These are phyloP conservation scores for Nemania diffusa DNA, from an alignment of 2,329 filamentous ascomycete species.

Conservation along the genomic window DNA sequence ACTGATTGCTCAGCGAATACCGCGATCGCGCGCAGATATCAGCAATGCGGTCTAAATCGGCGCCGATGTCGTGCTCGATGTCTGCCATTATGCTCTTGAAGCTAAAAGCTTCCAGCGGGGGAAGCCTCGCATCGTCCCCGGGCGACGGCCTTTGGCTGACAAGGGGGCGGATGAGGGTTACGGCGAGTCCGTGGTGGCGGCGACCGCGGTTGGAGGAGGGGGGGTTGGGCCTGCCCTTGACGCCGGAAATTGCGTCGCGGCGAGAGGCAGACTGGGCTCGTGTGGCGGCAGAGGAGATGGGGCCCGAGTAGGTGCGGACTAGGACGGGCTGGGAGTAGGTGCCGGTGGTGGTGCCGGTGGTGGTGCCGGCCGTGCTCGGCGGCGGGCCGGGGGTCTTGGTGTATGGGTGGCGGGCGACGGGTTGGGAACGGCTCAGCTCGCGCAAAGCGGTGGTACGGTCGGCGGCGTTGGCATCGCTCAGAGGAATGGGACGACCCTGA, in stretches of 20 bases:
- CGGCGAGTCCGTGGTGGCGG: constrained; percentile 52
- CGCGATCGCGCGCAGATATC: constrained; percentile 73
- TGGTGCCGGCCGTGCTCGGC: constrained; percentile 58
- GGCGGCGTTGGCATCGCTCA: constrained; percentile 66
- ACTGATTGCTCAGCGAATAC: constrained; percentile 74
- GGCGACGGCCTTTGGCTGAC: constrained; percentile 52
- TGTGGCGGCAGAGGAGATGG: constrained; percentile 52
- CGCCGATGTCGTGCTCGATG: constrained; percentile 63
- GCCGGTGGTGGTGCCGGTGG: constrained; percentile 48
- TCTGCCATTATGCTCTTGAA: constrained; percentile 73
- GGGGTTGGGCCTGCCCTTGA: constrained; percentile 41
- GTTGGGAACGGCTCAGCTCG: constrained; percentile 68
- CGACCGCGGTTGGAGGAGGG: constrained; percentile 38
- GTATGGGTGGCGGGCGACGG: constrained; percentile 59
- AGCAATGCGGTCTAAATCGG: constrained; percentile 72
- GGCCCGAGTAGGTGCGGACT: constrained; percentile 70
- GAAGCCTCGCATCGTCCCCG: constrained; percentile 58
- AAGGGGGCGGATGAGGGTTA: constrained; percentile 59
- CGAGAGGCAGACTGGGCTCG: constrained; percentile 46
- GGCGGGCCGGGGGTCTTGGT: constrained; percentile 60
- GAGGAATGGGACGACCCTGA: constrained; percentile 64
- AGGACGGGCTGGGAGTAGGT: constrained; percentile 74
- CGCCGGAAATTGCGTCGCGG: constrained; percentile 42
- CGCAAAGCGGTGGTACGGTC: constrained; percentile 69
- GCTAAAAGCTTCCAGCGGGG: constrained; percentile 70